Conservation (phyloP, 495 filamentous ascomycete genomes). For the Aspergillus heteromorphus region DNA sequence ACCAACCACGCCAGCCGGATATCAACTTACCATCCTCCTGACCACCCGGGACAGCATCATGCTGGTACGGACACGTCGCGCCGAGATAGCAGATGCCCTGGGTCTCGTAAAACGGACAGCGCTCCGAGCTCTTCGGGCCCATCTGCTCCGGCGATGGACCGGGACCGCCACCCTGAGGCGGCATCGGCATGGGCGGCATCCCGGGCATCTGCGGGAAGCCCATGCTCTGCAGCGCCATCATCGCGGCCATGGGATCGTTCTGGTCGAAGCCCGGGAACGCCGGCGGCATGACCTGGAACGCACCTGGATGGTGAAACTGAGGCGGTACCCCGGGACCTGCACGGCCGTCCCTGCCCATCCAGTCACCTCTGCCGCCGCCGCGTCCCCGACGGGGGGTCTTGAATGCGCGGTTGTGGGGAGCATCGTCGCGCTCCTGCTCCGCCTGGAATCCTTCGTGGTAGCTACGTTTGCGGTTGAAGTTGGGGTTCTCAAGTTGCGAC, state of each 20-base stretch:
- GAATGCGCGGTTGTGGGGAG: conserved; percentile 50
- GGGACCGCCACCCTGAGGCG: conserved; percentile 21
- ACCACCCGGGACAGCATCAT: conserved; percentile 57
- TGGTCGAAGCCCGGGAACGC: conserved; percentile 53
- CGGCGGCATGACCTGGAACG: conserved; percentile 46
- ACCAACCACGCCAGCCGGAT: background rate
- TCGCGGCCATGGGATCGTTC: conserved; percentile 63
- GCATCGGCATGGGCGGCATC: conserved; percentile 44
- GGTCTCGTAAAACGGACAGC: conserved; percentile 82
- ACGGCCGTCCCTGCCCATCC: conserved; percentile 31
- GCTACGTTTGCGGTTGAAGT: conserved; percentile 49
- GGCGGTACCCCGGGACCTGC: conserved; percentile 12
- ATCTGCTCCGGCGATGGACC: conserved; percentile 30
- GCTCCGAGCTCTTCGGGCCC: conserved; percentile 40
- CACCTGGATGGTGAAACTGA: conserved; percentile 29
- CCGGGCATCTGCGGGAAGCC: conserved; percentile 54
- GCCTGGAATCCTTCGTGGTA: conserved; percentile 55
- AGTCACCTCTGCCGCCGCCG: conserved; percentile 50
- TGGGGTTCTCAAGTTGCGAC: conserved; percentile 13
- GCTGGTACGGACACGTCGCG: conserved; percentile 73
- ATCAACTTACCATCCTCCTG: conserved; percentile 44
- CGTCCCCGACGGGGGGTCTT: conserved; percentile 73
- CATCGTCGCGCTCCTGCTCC: conserved; percentile 38
- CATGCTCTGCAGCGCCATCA: conserved; percentile 67
- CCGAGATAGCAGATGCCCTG: conserved; percentile 83